phyloP scores from a whole-genome alignment of 2,329 filamentous ascomycete species.

The Neurospora sp. region DNA sequence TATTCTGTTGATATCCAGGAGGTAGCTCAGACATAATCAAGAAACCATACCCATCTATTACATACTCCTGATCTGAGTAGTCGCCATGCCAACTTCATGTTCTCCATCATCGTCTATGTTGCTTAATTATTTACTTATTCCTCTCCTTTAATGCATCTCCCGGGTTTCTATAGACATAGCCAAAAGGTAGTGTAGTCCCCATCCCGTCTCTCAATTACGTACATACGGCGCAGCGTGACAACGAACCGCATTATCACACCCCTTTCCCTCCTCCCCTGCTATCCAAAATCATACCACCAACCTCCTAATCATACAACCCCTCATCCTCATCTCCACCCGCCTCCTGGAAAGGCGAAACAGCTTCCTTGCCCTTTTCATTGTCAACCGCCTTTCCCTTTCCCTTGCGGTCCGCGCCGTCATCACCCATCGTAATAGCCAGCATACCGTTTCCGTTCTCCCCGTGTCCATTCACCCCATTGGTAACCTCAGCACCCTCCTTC shows the following conservation, averaged over 20 bases:
- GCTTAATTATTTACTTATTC: background rate
- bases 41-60: background rate
- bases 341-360: conserved; percentile 40
- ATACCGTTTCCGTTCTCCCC: conserved; percentile 20
- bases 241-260: background rate
- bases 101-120: background rate
- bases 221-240: background rate
- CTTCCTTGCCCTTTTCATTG: conserved; percentile 44
- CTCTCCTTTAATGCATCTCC: background rate
- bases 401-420: conserved; percentile 19
- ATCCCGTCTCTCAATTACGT: background rate
- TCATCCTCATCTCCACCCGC: conserved; percentile 48
- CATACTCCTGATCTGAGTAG: background rate
- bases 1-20: background rate
- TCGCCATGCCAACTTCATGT: background rate
- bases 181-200: background rate
- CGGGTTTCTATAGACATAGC: background rate
- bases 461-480: conserved; percentile 14
- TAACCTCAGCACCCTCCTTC: conserved; percentile 18
- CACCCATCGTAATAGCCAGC: conserved; percentile 1
- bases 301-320: conserved; percentile 38
- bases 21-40: background rate
- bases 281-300: background rate
- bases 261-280: background rate
- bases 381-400: conserved; percentile 26